Conservation (phyloP, 2,329 filamentous ascomycete genomes). For the Thielaviopsis ethacetica region DNA sequence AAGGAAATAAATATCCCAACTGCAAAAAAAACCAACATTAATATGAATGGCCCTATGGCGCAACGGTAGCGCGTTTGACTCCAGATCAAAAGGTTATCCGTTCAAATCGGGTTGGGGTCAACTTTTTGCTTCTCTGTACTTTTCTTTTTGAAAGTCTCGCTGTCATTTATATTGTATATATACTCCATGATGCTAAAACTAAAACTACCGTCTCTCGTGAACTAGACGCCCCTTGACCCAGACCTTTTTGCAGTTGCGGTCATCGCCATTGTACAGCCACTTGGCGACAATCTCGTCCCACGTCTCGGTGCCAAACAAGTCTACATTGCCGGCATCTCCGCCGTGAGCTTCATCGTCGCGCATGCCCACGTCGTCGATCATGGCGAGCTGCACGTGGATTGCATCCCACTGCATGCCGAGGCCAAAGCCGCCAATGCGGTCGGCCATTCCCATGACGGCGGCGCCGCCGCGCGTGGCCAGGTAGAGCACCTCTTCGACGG, state of each 20-base stretch:
- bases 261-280: constrained; percentile 89
- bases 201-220: constrained; percentile 33
- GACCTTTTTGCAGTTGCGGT: constrained; percentile 73
- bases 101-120: constrained; percentile 12
- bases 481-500: constrained; percentile 74
- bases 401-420: constrained; percentile 84
- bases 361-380: constrained; percentile 26
- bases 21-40: not conserved
- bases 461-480: constrained; percentile 83
- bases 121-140: not conserved
- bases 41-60: constrained; percentile 8
- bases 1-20: no score
- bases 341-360: constrained; percentile 13
- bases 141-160: not conserved
- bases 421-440: constrained; percentile 64
- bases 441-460: constrained; percentile 55
- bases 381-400: constrained; percentile 55
- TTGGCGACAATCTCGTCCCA: constrained; percentile 79
- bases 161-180: not conserved
- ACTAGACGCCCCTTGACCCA: constrained; percentile 81
- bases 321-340: constrained; percentile 46
- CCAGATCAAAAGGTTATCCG: constrained; percentile 12
- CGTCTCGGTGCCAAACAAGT: constrained; percentile 82
- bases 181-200: no score
- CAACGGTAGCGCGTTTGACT: constrained; percentile 12